A percentile compares a stretch with the other conserved stretches of the same genome.
Conservation (phyloP, 140 eudicot species). For the Flaveria floridana region DNA sequence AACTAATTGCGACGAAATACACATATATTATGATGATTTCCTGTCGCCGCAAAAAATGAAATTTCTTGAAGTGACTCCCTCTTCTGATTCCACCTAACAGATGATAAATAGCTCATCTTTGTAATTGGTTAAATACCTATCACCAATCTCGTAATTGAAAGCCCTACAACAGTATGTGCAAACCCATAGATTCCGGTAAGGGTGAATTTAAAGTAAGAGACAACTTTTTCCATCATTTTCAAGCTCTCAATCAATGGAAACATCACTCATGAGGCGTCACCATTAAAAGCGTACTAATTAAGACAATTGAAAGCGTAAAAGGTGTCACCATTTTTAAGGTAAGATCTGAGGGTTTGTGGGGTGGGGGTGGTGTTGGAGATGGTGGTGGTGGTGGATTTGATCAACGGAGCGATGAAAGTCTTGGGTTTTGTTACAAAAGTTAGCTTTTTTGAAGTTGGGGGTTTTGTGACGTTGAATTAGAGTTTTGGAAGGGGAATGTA, state of each 20-base stretch:
- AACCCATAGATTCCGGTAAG: slow-evolving; percentile 81
- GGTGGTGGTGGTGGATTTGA: slow-evolving; percentile 30
- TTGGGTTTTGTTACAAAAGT: slow-evolving; percentile 11
- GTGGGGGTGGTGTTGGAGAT: slow-evolving; percentile 34
- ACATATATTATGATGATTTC: no score
- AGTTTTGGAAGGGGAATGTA: slow-evolving; percentile 20
- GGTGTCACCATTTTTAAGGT: slow-evolving; percentile 64
- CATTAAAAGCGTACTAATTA: no score
- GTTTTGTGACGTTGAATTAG: neutral
- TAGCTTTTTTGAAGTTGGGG: slow-evolving; percentile 18
- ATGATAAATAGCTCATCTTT: slow-evolving; percentile 77
- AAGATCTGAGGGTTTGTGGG: slow-evolving; percentile 60
- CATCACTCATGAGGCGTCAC: slow-evolving; percentile 65
- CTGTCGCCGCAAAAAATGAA: no score
- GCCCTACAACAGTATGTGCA: slow-evolving; percentile 73
- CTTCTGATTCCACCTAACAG: slow-evolving; percentile 87
- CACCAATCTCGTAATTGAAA: slow-evolving; percentile 66
- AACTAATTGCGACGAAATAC: no score
- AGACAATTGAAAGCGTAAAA: slow-evolving; percentile 43
- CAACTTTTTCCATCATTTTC: slow-evolving; percentile 63
- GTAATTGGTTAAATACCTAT: slow-evolving; percentile 55
- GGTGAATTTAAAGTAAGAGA: slow-evolving; percentile 73
- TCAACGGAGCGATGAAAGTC: slow-evolving; percentile 18
- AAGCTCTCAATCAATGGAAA: slow-evolving; percentile 85
- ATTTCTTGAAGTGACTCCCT: slow-evolving; percentile 21